Base-by-base conservation (phyloP, 2,329 filamentous ascomycete genomes). In the Hypoxylon sp. region DNA sequence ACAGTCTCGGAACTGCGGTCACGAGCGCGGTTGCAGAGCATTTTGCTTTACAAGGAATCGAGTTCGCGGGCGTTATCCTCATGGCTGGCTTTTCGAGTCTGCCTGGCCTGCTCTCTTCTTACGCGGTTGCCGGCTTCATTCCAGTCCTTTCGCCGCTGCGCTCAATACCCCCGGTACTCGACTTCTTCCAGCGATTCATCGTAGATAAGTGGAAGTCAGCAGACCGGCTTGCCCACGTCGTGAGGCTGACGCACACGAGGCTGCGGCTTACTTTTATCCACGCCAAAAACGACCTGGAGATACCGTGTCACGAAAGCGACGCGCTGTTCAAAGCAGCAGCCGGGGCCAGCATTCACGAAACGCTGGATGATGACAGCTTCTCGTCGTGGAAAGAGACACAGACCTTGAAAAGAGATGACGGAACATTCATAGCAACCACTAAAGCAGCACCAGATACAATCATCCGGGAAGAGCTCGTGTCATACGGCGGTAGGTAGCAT, bases 1-100 rank as follows among this genome's bases (percentile, higher is more conserved):
- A 97, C 68, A 95, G 90, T 67, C 82, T 98, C 0, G 94, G 94
- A 20, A 97, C 94, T 0, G 93, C 91, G 0, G 90, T 97, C 1
- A 86, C 88, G 4, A 83, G 87, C 41, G 93, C 86, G 2, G 86
- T 91, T 1, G 88, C 86, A 1, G 87, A 96, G 68, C 82, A 86
- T 52, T 93, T 90, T 67, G 82, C 85, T 2, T 69, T 79, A 47
- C 76, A 79, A 50, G 82, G 80, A 3, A 78, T 86, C 40, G 85
- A 89, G 23, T 96, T 96, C 68, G 92, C 91, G 0, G 90, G 90
- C 13, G 80, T 96, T 2, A 79, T 97, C 18, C 83, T 97, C 10
- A 84, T 96, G 3, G 88, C 92, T 0, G 86, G 88, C 1, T 97
- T 97, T 78, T 88, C 87, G 48, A 88, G 86, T 58, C 75, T 97